phyloP scores from a whole-genome alignment of 345 rosid genomes.

The Eucalyptus cloeziana region DNA sequence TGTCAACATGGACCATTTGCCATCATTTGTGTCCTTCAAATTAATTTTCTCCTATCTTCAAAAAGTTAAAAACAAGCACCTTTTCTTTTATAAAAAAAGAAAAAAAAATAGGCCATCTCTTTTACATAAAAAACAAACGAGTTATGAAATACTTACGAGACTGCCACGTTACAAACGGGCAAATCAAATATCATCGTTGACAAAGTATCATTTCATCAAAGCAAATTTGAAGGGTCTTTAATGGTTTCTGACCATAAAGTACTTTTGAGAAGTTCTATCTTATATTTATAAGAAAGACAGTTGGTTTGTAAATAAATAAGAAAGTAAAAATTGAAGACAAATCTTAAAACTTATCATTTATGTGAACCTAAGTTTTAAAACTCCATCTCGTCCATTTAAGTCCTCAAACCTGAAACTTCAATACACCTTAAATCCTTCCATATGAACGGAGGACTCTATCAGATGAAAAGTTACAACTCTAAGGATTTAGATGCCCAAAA shows the following conservation, averaged over 20 bases:
- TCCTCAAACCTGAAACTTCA: too few relatives aligned
- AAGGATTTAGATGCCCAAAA: too few relatives aligned
- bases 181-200: background rate
- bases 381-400: too few relatives aligned
- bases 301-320: background rate
- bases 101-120: background rate
- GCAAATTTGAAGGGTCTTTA: background rate
- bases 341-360: background rate
- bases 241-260: background rate
- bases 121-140: background rate
- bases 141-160: accelerated
- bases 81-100: background rate
- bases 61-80: background rate
- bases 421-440: too few relatives aligned
- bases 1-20: background rate
- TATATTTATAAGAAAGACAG: background rate
- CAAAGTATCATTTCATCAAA: background rate
- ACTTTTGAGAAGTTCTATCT: background rate
- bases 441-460: too few relatives aligned
- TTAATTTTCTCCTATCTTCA: background rate
- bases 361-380: background rate
- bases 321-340: background rate
- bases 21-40: background rate
- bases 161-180: background rate
- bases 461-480: too few relatives aligned